Evolutionary conservation across 2,329 filamentous ascomycete genomes (phyloP).

Genomic region (Endothia cerciana): DNA sequence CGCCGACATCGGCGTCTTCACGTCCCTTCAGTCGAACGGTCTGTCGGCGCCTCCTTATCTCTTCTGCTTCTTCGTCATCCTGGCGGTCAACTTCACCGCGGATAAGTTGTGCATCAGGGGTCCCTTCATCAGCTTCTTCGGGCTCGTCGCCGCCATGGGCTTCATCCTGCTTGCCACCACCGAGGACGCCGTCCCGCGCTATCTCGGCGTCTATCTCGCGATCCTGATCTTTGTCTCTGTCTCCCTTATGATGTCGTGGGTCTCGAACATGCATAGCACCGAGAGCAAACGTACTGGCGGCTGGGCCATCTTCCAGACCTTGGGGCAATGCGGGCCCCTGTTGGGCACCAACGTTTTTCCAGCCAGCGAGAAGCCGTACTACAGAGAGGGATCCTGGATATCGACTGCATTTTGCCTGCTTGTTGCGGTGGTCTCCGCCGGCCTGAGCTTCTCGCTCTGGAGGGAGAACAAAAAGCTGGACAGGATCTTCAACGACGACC

Average conservation of each 20-base stretch:
- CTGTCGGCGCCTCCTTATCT: conserved; percentile 46
- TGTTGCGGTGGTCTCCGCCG: conserved; percentile 16
- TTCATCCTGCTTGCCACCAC: conserved; percentile 46
- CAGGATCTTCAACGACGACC: conserved; percentile 12
- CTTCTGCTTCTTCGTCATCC: conserved; percentile 44
- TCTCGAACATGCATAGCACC: conserved; percentile 42
- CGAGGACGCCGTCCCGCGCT: conserved; percentile 38
- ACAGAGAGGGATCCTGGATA: conserved; percentile 36
- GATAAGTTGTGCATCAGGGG: conserved; percentile 43
- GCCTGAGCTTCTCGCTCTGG: conserved; percentile 23
- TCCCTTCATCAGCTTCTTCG: conserved; percentile 42
- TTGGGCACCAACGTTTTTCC: conserved; percentile 41
- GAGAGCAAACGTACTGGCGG: conserved; percentile 43
- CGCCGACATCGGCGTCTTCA: conserved; percentile 41
- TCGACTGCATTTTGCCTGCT: conserved; percentile 22
- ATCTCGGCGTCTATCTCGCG: conserved; percentile 43
- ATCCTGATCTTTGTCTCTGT: conserved; percentile 44
- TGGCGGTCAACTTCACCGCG: conserved; percentile 41
- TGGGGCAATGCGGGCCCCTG: conserved; percentile 41
- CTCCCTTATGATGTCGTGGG: conserved; percentile 42
- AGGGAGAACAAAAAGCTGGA: conserved; percentile 21
- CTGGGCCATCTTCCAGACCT: conserved; percentile 42
- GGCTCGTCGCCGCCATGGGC: conserved; percentile 41
- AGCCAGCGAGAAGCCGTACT: conserved; percentile 39
- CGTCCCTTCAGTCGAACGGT: conserved; percentile 40